Percentiles rank a stretch among this genome's conserved stretches.
These are phyloP conservation scores for Massospora cicadina DNA, from an alignment of 371 early-diverging fungal genomes.

Conservation along the genomic window DNA sequence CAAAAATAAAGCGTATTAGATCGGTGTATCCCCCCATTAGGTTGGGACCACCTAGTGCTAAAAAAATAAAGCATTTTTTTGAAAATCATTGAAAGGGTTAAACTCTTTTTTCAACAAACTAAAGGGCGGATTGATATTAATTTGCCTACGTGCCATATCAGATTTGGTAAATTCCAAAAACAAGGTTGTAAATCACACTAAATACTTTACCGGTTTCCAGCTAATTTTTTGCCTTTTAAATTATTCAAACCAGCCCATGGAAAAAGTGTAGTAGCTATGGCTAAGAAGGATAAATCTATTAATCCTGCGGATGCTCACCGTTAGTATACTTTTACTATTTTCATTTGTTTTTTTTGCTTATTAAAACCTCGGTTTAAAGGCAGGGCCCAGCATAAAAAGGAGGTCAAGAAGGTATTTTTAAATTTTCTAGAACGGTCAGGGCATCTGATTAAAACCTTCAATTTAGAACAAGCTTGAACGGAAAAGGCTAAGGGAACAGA, in stretches of 20 bases:
- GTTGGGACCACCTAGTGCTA: too few relatives aligned
- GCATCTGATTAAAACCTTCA: neutral
- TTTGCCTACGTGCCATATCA: too few relatives aligned
- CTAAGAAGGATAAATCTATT: neutral
- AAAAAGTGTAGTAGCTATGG: neutral
- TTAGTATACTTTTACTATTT: neutral
- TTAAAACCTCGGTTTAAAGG: too few relatives aligned
- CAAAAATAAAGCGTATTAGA: too few relatives aligned
- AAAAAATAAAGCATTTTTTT: too few relatives aligned
- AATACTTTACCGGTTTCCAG: too few relatives aligned
- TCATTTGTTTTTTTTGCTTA: neutral
- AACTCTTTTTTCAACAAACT: too few relatives aligned
- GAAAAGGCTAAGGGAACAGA: neutral
- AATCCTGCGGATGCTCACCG: conserved; percentile 5
- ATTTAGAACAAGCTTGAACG: conserved; percentile 2
- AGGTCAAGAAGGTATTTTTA: conserved; percentile 1
- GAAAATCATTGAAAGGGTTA: too few relatives aligned
- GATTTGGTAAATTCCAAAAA: too few relatives aligned
- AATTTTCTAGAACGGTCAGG: neutral
- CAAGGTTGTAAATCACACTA: too few relatives aligned
- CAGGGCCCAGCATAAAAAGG: conserved; percentile 5
- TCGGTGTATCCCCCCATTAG: too few relatives aligned
- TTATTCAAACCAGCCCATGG: neutral
- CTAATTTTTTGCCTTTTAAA: neutral
- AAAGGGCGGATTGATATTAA: too few relatives aligned